phyloP scores from a whole-genome alignment of 345 rosid species.

The Populus deltoides region DNA sequence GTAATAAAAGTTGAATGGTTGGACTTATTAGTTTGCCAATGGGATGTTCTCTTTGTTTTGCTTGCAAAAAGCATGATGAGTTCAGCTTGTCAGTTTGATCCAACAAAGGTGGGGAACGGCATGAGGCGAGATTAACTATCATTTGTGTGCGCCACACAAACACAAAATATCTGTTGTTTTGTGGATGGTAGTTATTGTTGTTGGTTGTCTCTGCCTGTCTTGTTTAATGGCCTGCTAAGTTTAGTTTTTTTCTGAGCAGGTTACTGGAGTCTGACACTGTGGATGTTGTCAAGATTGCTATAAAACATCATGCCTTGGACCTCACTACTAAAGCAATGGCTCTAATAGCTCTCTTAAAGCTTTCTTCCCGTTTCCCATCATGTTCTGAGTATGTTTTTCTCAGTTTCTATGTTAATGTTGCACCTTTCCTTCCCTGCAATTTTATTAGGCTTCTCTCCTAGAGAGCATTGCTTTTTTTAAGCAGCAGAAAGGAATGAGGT shows the following conservation, averaged over 20 bases:
- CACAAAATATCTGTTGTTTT: background rate
- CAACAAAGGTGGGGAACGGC: background rate
- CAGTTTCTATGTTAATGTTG: conserved; percentile 1
- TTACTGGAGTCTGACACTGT: conserved; percentile 88
- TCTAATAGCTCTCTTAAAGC: conserved; percentile 77
- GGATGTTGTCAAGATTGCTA: conserved; percentile 69
- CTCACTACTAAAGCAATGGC: conserved; percentile 90
- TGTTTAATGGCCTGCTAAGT: conserved; percentile 1
- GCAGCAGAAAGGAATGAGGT: background rate
- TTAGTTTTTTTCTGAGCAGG: conserved; percentile 51
- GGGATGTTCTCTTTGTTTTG: background rate
- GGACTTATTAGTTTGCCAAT: background rate
- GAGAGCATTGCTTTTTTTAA: background rate
- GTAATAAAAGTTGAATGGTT: conserved; percentile 9
- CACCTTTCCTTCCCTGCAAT: background rate
- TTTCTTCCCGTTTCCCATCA: conserved; percentile 96
- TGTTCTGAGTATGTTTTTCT: conserved; percentile 69
- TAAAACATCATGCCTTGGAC: conserved; percentile 67
- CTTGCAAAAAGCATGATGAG: background rate
- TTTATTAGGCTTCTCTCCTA: background rate
- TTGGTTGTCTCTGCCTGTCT: background rate
- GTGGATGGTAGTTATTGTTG: background rate
- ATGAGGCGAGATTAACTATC: background rate
- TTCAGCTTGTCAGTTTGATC: background rate
- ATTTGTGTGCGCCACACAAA: background rate